phyloP scores from a whole-genome alignment of 768 basidiomycete genomes.

The Leccinum sublutescens region DNA sequence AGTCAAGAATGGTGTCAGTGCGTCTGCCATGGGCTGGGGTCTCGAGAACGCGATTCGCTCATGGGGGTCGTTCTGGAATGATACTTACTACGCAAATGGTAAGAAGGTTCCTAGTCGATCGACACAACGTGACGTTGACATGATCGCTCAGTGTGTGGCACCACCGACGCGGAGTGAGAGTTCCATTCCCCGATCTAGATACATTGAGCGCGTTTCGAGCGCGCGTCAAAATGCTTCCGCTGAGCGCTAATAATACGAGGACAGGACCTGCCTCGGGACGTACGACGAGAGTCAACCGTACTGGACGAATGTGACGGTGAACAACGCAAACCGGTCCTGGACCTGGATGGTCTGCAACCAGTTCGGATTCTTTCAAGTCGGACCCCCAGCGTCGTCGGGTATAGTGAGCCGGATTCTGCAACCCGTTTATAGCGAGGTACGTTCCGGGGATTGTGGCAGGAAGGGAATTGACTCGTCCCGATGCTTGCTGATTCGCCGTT shows the following conservation, averaged over 20 bases:
- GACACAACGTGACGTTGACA: not conserved
- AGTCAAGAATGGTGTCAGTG: not conserved
- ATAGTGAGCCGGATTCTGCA: not conserved
- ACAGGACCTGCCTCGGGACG: constrained; percentile 40
- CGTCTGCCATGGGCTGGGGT: not conserved
- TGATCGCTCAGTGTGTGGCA: constrained; percentile 50
- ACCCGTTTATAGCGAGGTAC: not conserved
- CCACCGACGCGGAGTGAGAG: constrained; percentile 46
- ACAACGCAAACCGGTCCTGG: constrained; percentile 65
- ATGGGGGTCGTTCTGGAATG: not conserved
- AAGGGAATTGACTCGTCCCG: not conserved
- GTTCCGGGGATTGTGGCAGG: not conserved
- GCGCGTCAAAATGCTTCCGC: not conserved
- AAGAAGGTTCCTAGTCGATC: not conserved
- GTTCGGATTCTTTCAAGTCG: constrained; percentile 51
- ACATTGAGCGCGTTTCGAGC: not conserved
- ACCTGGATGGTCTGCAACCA: constrained; percentile 75
- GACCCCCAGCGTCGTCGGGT: constrained; percentile 31
- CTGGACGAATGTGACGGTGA: constrained; percentile 55
- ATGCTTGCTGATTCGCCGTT: not conserved
- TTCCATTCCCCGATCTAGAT: not conserved
- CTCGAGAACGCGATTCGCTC: not conserved
- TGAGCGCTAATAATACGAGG: constrained; percentile 22
- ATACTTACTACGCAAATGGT: not conserved
- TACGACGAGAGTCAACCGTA: constrained; percentile 38